Evolutionary conservation across 352 stramenopile genomes (phyloP), one percentile per base, ranked within the genome.

Genomic region (Phytophthora colocasiae): DNA sequence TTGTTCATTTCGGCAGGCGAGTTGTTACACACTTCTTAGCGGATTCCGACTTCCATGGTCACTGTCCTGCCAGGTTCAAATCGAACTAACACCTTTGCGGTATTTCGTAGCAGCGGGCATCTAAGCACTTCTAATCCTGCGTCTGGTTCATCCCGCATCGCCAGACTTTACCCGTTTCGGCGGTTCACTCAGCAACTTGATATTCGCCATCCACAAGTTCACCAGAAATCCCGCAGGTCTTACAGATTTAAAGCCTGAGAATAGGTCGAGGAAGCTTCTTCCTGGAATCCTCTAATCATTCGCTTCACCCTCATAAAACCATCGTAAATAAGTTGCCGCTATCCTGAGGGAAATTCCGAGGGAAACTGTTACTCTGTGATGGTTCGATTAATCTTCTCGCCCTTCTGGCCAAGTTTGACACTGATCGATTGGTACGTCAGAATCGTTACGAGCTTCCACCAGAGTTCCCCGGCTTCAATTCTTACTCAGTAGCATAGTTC

Each of bases 121-220:
- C 59, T 66, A 58, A 44, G 51, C 34, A 63, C 51, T 69, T 63
- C n/a, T 57, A 71, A 65, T 48, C 59, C 65, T 71, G 47, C 54
- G 63, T 56, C 65, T 48, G 53, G 63, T 65, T 61, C 54, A 71
- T 65, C 63, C 63, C 63, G 63, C 63, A 71, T 71, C 63, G 47
- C 63, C 63, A 71, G 54, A 65, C 53, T 47, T 70, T 70, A 70
- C 54, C 54, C 53, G 62, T 70, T 57, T 70, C n/a, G n/a, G n/a
- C n/a, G 62, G 45, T 36, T 47, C 55, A 63, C 60, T 69, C n/a
- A 63, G 27, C 27, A 31, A 31, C 27, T 31, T 31, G 27, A 31
- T 31, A 31, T 50, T 66, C 46, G 53, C n/a, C 47, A 58, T 63
- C 19, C 32, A 31, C 17, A 34, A 32, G 15, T 45, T 55, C 43